Percentiles rank a stretch among this genome's conserved stretches.
Conservation (phyloP, 176 grass and related monocot genomes). For the Miscanthus lutarioriparius region DNA sequence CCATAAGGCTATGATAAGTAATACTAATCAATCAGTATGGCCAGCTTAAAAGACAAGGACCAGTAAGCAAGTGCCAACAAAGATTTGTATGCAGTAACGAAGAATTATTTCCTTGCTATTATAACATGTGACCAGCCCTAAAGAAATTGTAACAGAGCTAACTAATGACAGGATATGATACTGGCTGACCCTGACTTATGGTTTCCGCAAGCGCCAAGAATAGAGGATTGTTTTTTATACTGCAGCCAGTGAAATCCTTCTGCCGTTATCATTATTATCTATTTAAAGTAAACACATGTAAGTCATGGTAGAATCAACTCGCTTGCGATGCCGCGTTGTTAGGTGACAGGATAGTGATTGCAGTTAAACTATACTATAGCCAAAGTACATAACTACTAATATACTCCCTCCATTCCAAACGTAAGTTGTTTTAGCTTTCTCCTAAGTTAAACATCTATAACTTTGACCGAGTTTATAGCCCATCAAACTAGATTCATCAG, state of each 20-base stretch:
- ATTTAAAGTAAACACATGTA: neutral
- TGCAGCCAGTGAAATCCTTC: neutral
- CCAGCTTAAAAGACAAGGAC: neutral
- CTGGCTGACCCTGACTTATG: neutral
- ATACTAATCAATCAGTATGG: neutral
- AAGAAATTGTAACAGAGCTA: neutral
- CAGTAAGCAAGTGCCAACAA: neutral
- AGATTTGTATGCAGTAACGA: neutral
- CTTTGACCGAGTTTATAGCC: neutral
- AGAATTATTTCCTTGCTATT: neutral
- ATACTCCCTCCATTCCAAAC: neutral
- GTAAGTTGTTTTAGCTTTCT: neutral
- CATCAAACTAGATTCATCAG: neutral
- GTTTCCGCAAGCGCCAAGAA: neutral
- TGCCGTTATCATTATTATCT: neutral
- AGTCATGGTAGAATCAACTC: neutral
- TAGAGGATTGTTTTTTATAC: neutral
- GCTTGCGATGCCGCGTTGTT: neutral
- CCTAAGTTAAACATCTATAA: neutral
- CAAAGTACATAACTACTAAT: neutral
- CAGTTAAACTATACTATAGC: neutral
- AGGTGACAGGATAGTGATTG: neutral
- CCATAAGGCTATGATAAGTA: neutral
- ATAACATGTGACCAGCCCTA: slow-evolving; percentile 1
- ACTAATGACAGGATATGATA: neutral